phyloP scores from a whole-genome alignment of 1,284 basidiomycete genomes.

The Papiliotrema fonsecae region DNA sequence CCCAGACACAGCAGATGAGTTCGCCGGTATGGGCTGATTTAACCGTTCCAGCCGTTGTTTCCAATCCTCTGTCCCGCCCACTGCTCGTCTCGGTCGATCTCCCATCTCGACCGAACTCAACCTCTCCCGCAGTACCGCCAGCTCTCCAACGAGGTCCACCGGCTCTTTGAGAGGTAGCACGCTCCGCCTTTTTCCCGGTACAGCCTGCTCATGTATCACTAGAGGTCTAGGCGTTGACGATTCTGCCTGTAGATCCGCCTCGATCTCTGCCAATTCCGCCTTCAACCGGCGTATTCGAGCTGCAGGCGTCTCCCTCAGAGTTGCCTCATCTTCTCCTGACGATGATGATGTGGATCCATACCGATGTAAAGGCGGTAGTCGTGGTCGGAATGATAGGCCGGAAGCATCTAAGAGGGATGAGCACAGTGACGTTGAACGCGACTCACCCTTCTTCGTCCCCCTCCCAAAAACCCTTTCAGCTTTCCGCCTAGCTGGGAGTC shows the following conservation, averaged over 20 bases:
- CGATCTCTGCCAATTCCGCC: slow-evolving; percentile 50
- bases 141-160: slow-evolving; percentile 33
- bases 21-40: slow-evolving; percentile 8
- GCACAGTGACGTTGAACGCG: not conserved
- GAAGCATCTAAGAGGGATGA: slow-evolving; percentile 6
- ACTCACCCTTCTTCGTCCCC: slow-evolving; percentile 11
- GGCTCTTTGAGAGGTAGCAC: slow-evolving; percentile 22
- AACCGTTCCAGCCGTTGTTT: slow-evolving; percentile 50
- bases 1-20: not conserved
- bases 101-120: slow-evolving; percentile 21
- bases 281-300: slow-evolving; percentile 48
- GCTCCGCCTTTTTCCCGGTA: slow-evolving; percentile 13
- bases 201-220: not conserved
- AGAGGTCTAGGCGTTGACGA: not conserved
- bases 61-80: slow-evolving; percentile 6
- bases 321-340: not conserved
- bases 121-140: slow-evolving; percentile 25
- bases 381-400: slow-evolving; percentile 14
- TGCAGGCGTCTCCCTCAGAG: slow-evolving; percentile 44
- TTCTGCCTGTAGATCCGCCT: slow-evolving; percentile 37
- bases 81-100: slow-evolving; percentile 1
- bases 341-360: slow-evolving; percentile 13
- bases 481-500: slow-evolving; percentile 21
- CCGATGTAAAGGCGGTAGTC: slow-evolving; percentile 16
- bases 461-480: slow-evolving; percentile 28